Percentiles rank a stretch among this genome's conserved stretches.
Evolutionary conservation across 129 eudicot genomes (phyloP).

Genomic region (Helianthus annuus): DNA sequence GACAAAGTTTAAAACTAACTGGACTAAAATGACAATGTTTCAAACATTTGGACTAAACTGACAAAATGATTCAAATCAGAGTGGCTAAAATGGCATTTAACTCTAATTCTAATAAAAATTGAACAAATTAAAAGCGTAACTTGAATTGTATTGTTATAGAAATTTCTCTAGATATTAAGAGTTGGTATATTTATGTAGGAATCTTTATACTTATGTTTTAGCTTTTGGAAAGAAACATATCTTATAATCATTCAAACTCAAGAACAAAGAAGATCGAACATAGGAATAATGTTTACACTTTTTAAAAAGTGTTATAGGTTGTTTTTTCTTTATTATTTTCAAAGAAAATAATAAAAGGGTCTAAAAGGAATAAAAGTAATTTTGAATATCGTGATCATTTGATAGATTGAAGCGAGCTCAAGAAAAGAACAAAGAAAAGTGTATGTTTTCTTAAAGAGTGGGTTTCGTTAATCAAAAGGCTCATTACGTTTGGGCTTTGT

Average conservation of each 20-base stretch:
- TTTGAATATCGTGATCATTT: constrained; percentile 22
- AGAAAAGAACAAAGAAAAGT: constrained; percentile 35
- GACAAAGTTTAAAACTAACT: too few relatives aligned
- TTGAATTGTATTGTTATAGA: too few relatives aligned
- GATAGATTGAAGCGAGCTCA: constrained; percentile 27
- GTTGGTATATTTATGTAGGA: constrained; percentile 2
- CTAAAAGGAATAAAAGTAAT: constrained; percentile 20
- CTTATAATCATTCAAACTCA: constrained; percentile 30
- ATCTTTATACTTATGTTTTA: constrained; percentile 28
- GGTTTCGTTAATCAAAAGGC: not conserved
- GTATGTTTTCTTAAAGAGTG: constrained; percentile 21
- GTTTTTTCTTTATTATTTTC: constrained; percentile 24
- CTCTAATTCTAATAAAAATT: too few relatives aligned
- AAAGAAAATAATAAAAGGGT: constrained; percentile 24
- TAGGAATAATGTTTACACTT: constrained; percentile 38
- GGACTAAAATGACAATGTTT: too few relatives aligned
- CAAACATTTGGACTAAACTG: too few relatives aligned
- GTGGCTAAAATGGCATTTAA: too few relatives aligned
- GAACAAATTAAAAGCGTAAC: too few relatives aligned
- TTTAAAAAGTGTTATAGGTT: constrained; percentile 25
- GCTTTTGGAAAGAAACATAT: constrained; percentile 29
- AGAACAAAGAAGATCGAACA: constrained; percentile 40
- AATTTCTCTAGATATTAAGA: too few relatives aligned
- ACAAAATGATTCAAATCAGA: too few relatives aligned
- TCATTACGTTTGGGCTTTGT: not conserved